Base-by-base conservation (phyloP, 768 basidiomycete species). In the Candolleomyces efflorescens region DNA sequence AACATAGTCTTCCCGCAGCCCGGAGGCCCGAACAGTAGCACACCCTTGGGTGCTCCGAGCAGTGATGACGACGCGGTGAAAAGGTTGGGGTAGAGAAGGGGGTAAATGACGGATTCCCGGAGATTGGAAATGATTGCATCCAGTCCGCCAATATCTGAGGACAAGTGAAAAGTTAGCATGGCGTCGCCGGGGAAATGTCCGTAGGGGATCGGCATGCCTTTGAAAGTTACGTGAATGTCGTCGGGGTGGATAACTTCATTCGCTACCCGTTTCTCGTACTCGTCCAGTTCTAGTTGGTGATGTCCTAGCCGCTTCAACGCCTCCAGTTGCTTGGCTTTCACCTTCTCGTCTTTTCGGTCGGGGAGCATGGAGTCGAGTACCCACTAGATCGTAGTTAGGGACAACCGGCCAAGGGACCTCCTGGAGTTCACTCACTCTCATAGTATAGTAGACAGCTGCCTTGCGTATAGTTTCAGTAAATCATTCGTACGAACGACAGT, bases 1-100 rank as follows among this genome's bases (percentile, higher is more conserved):
- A 99, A 81, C 94, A 99, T 95, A 1, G 97, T 98, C 77, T 99
- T 99, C 23, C 97, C 97, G 63, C 97, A 99, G 5, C 97, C 96
- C 1, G 97, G 97, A 43, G 95, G 97, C 0, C 97, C 97, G 64
- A 92, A 96, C 18, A 99, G 82, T 17, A 98, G 80, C 9, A 98
- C 96, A 12, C 97, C 97, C 69, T 98, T 98, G 0, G 97, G 97
- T 4, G 97, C 92, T 5, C 85, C 83, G 59, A 97, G 83, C 20
- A 98, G 82, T 13, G 87, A 81, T 0, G 94, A 91, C 0, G 90
- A 83, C 17, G 87, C 79, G 13, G 82, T 78, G 79, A 98, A 98
- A 56, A 98, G 82, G 58, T 87, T 79, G 3, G 97, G 97, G 66
- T 91, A 96, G 59, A 89, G 83, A 43, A 98, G 83, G 1, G 96